Evolutionary conservation across 257 asterid species (phyloP).

Genomic region (Fraxinus excelsior): DNA sequence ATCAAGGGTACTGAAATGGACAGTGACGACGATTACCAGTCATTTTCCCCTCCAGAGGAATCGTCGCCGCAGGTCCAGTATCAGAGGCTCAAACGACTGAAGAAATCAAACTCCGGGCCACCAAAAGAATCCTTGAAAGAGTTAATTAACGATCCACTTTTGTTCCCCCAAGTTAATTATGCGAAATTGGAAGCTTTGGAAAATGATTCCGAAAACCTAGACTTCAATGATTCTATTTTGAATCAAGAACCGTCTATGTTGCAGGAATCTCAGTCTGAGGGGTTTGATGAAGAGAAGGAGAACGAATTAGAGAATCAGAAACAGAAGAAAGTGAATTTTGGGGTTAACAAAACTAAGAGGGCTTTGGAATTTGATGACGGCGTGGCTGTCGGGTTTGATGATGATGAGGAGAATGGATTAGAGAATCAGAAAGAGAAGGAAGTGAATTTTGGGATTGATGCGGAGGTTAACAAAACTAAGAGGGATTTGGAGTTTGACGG

Average conservation of each 20-base stretch:
- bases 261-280: slow-evolving; percentile 39
- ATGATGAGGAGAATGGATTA: slow-evolving; percentile 9
- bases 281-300: slow-evolving; percentile 30
- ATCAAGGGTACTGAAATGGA: slow-evolving; percentile 44
- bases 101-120: slow-evolving; percentile 38
- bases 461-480: slow-evolving; percentile 40
- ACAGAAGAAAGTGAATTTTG: slow-evolving; percentile 24
- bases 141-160: slow-evolving; percentile 34
- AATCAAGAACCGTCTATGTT: slow-evolving; percentile 33
- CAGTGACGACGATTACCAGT: slow-evolving; percentile 69
- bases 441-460: slow-evolving; percentile 26
- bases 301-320: slow-evolving; percentile 20
- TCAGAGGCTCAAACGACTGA: slow-evolving; percentile 75
- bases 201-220: slow-evolving; percentile 38
- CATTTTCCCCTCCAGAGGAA: slow-evolving; percentile 37
- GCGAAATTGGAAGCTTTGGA: slow-evolving; percentile 53
- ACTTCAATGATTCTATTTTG: slow-evolving; percentile 34
- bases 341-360: slow-evolving; percentile 46
- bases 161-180: slow-evolving; percentile 43
- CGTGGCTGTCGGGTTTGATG: slow-evolving; percentile 23
- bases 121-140: slow-evolving; percentile 23
- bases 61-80: slow-evolving; percentile 42
- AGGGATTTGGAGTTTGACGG: slow-evolving; percentile 47
- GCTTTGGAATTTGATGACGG: slow-evolving; percentile 49
- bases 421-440: slow-evolving; percentile 9